Evolutionary conservation across 73 alveolate genomes (phyloP), one percentile per base, ranked within the genome.

Genomic region (Tetrahymena malaccensis): DNA sequence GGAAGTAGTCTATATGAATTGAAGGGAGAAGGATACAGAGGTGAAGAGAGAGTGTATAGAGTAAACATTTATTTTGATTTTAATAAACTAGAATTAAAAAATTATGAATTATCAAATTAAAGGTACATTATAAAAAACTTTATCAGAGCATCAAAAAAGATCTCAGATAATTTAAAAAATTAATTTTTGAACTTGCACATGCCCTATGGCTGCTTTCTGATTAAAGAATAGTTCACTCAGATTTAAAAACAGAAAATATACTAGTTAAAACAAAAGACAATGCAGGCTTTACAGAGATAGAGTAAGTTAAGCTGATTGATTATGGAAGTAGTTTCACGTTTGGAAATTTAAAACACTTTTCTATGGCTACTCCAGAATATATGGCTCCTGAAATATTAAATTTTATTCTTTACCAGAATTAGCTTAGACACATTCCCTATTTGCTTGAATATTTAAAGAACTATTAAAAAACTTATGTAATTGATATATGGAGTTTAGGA

Each of bases 281-380:
- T 37, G 93, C 56, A 33, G 97, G 55, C 19, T 33, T 95, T 22
- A 70, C 83, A 55, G 95, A 85, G 83, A 35, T 95, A 5, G 94
- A 94, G 7, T 50, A 85, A 89, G 94, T 95, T 15, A 95, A 95
- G 89, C 93, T 95, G 50, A 95, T 95, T 22, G 97, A 95, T 95
- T 95, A 95, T 55, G 97, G 97, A 15, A 95, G 97, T 40, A 95
- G 97, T 43, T 95, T 95, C 25, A 94, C 97, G 12, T 95, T 95
- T 93, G 97, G 94, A 35, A 94, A 95, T 55, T 50, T 95, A 37
- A 95, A 95, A 93, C 83, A 95, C n/a, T 95, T 95, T 34, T 95
- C 97, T 22, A 95, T 95, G 97, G 97, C 97, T 22, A 95, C 97
- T 31, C 97, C 97, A 35, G 97, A 95, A 95, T 95, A 95, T 33